Evolutionary conservation across 1,284 basidiomycete genomes (phyloP).

Genomic region (Cryptococcus sp.): DNA sequence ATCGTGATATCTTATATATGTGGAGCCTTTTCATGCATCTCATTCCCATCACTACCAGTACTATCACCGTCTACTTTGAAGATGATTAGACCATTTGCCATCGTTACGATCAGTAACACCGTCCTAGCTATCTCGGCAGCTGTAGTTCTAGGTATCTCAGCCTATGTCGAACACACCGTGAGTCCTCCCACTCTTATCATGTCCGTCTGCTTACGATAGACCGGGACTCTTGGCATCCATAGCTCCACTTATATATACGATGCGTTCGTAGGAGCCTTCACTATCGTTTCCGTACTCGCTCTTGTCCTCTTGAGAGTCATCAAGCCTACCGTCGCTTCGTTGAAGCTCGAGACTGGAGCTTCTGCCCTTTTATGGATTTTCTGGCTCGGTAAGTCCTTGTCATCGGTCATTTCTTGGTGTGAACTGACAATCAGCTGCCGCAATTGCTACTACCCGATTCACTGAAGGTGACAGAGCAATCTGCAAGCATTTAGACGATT

Average conservation of each 20-base stretch:
- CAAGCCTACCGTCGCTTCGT: not conserved
- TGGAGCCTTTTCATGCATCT: too few relatives aligned
- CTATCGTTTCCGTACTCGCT: conserved; percentile 16
- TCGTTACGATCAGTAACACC: conserved; percentile 1
- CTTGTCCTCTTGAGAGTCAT: conserved; percentile 4
- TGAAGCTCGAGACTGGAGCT: conserved; percentile 3
- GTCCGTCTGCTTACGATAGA: not conserved
- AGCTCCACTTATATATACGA: conserved; percentile 20
- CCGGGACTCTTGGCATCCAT: not conserved
- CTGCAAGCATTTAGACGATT: conserved; percentile 27
- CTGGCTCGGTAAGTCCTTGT: conserved; percentile 21
- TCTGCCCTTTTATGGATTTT: conserved; percentile 16
- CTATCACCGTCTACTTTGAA: too few relatives aligned
- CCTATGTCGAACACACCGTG: conserved; percentile 26
- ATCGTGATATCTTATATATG: too few relatives aligned
- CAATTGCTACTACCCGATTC: conserved; percentile 12
- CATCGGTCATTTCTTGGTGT: not conserved
- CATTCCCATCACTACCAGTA: too few relatives aligned
- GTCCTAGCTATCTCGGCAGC: conserved; percentile 21
- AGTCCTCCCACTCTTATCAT: conserved; percentile 3
- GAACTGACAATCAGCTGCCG: conserved; percentile 9
- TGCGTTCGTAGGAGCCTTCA: conserved; percentile 28
- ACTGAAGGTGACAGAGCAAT: conserved; percentile 20
- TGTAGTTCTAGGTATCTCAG: conserved; percentile 29
- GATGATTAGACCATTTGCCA: too few relatives aligned